These are phyloP conservation scores for Teunomyces gatunensis DNA, from an alignment of 805 yeast species.

Conservation along the genomic window DNA sequence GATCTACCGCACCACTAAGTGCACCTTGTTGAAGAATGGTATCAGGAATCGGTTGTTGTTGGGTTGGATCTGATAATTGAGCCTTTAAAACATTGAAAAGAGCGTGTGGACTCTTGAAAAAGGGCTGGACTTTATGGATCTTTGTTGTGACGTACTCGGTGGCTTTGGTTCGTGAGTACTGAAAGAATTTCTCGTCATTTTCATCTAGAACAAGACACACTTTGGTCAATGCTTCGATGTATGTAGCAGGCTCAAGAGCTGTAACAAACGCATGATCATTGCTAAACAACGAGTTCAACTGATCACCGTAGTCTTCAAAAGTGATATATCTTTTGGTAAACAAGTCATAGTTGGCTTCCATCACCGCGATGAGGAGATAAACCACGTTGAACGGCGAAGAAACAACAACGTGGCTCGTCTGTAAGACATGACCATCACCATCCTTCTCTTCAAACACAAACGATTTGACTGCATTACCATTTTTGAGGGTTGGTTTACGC, in stretches of 20 bases:
- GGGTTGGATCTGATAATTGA: conserved; percentile 5
- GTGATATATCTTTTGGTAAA: conserved; percentile 31
- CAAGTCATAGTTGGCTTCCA: conserved; percentile 22
- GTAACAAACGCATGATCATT: conserved; percentile 27
- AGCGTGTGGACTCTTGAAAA: neutral
- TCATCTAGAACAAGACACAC: conserved; percentile 34
- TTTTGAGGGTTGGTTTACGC: conserved; percentile 15
- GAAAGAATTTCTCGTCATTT: conserved; percentile 35
- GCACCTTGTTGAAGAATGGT: conserved; percentile 35
- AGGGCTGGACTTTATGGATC: conserved; percentile 17
- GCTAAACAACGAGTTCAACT: conserved; percentile 23
- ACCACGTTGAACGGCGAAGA: conserved; percentile 39
- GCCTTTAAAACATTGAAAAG: neutral
- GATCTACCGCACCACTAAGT: conserved; percentile 42
- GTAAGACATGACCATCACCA: conserved; percentile 36
- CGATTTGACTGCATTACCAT: conserved; percentile 41
- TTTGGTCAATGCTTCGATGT: conserved; percentile 3
- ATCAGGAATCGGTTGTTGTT: conserved; percentile 25
- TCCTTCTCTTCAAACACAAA: conserved; percentile 24
- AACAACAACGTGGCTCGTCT: conserved; percentile 37
- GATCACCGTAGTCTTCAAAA: conserved; percentile 45
- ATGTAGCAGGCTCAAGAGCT: conserved; percentile 18
- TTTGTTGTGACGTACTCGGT: conserved; percentile 36
- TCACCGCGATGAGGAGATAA: conserved; percentile 38
- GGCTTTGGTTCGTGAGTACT: conserved; percentile 40